Base-by-base conservation (phyloP, 768 basidiomycete species). In the Kwoniella botswanensis region DNA sequence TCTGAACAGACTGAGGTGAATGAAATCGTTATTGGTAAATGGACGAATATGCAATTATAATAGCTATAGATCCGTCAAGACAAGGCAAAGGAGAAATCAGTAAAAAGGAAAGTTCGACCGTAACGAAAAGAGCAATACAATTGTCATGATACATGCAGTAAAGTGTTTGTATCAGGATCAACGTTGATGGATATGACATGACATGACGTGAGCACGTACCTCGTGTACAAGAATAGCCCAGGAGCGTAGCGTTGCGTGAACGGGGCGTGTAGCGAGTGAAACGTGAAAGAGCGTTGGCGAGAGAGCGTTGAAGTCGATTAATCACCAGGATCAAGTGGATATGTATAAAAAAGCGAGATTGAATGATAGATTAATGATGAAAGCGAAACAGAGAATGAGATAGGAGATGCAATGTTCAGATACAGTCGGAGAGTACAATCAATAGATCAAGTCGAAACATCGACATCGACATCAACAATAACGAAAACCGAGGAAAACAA, bases 401-500 rank as follows among this genome's bases (percentile, higher is more conserved):
- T 2, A 26, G 26, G 3, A 26, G 26, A 26, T 26, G 26, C 26
- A 26, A 26, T 26, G 26, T 26, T 2, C 26, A 26, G 26, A 26
- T 26, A 26, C 26, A 26, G 26, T 26, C 26, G 26, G 3, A 26
- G 26, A 26, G 26, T 26, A 26, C 26, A 26, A 26, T 26, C 1
- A 26, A 26, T 26, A 29, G 29, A 35, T 35, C 35, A 0, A 35
- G 35, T 35, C 35, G 12, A 17, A 42, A 60, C 24, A 63, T 22
- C 11, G 1, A 24, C 13, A 63, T n/a, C n/a, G 12, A 46, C 22
- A 21, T n/a, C n/a, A 21, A 43, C 60, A 43, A 18, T n/a, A 22
- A 62, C 29, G 29, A 22, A 18, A n/a, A n/a, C 42, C 21, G n/a
- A 41, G 18, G 21, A 55, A 64, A 64, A 64, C 63, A 64, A 64